Percentiles rank a stretch among this genome's conserved stretches.
Conservation (phyloP, 2,329 filamentous ascomycete species). For the Ceratocystis harringtonii region DNA sequence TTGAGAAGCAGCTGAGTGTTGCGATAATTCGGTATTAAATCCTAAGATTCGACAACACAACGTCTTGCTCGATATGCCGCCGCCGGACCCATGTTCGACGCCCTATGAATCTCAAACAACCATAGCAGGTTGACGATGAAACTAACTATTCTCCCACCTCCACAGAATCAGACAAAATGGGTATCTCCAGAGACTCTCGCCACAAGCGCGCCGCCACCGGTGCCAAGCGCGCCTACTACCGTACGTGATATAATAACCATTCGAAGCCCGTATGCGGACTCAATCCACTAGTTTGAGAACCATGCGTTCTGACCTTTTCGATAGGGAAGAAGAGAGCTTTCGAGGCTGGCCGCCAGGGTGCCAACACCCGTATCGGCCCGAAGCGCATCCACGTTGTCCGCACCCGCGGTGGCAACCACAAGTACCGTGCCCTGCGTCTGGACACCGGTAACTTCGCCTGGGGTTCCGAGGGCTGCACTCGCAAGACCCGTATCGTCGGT, state of each 20-base stretch:
- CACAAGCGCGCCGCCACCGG: conserved; percentile 99
- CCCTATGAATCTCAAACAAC: neutral
- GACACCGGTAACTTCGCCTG: conserved; percentile 99
- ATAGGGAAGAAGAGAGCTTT: conserved; percentile 93
- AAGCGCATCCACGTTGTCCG: conserved; percentile 96
- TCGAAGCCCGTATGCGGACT: conserved; percentile 51
- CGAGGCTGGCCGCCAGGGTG: conserved; percentile 98
- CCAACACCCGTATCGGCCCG: conserved; percentile 96
- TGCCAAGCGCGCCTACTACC: conserved; percentile 91
- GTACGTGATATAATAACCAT: conserved; percentile 44
- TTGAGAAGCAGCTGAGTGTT: neutral
- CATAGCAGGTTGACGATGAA: conserved; percentile 6
- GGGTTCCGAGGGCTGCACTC: conserved; percentile 93
- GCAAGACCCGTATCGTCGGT: conserved; percentile 97
- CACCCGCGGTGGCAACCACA: conserved; percentile 96
- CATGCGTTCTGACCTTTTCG: conserved; percentile 63
- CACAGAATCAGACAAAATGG: conserved; percentile 70
- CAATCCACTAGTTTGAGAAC: conserved; percentile 25
- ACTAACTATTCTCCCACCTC: conserved; percentile 19
- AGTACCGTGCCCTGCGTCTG: conserved; percentile 98
- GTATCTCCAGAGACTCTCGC: conserved; percentile 99
- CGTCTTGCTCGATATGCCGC: neutral
- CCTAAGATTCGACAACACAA: neutral
- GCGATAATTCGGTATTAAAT: neutral
- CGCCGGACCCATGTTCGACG: neutral